phyloP scores from a whole-genome alignment of 106 monocot species.

The Amphibolis antarctica region DNA sequence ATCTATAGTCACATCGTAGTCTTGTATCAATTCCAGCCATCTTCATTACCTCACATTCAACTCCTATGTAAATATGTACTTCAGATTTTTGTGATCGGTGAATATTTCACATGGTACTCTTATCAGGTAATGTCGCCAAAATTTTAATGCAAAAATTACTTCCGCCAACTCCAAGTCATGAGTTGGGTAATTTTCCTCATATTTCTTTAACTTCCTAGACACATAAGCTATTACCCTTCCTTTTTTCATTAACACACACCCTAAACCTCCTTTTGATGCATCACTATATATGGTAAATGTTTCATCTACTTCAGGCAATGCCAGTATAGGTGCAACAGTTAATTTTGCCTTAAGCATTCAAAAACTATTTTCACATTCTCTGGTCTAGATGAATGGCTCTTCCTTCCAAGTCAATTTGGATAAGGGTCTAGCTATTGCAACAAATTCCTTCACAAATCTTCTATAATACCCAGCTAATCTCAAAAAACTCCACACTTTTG shows the following conservation, averaged over 20 bases:
- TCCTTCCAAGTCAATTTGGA: background rate
- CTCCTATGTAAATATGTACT: background rate
- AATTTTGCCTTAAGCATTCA: background rate
- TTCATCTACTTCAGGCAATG: background rate
- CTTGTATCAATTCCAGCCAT: too few species aligned
- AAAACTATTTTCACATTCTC: background rate
- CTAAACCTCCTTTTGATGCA: background rate
- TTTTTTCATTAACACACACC: background rate
- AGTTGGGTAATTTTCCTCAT: background rate
- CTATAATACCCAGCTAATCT: too few species aligned
- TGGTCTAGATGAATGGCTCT: background rate
- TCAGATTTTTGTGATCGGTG: too few species aligned
- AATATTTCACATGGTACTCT: background rate
- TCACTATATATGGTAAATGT: background rate
- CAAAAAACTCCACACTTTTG: background rate
- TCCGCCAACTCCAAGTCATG: too few species aligned
- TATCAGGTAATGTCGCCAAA: background rate
- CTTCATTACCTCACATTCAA: background rate
- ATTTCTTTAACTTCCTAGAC: background rate
- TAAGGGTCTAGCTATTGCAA: background rate
- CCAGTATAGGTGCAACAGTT: background rate
- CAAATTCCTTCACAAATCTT: background rate
- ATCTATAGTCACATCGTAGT: background rate
- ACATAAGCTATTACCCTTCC: too few species aligned
- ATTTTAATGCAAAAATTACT: background rate